A percentile compares a stretch with the other conserved stretches of the same genome.
phyloP scores from a whole-genome alignment of 768 basidiomycete genomes.

The Naganishia friedmannii region DNA sequence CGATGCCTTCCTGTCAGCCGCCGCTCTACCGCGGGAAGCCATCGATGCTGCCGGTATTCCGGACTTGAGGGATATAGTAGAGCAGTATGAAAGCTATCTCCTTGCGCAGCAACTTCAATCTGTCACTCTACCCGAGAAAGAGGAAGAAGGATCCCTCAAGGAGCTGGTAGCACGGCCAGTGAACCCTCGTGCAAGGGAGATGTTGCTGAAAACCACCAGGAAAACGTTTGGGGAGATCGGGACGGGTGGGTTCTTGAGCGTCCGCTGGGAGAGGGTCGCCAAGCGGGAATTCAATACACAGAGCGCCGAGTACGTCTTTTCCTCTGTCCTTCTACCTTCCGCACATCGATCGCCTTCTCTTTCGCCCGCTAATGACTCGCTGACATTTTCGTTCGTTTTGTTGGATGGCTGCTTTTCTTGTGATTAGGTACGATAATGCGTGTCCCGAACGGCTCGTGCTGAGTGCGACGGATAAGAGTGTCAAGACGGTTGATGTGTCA shows the following conservation, averaged over 20 bases:
- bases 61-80: constrained; percentile 43
- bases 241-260: constrained; percentile 42
- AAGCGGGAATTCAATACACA: constrained; percentile 42
- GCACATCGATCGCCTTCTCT: no score
- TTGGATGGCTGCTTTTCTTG: not conserved
- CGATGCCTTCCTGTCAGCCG: not conserved
- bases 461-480: constrained; percentile 1
- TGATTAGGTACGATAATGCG: not conserved
- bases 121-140: no score
- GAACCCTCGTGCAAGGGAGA: constrained; percentile 33
- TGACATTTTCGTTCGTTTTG: no score
- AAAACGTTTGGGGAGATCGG: constrained; percentile 43
- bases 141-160: constrained; percentile 24
- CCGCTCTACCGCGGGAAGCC: not conserved
- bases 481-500: not conserved
- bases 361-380: no score
- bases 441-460: constrained; percentile 1
- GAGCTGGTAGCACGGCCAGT: constrained; percentile 32
- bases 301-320: constrained; percentile 40
- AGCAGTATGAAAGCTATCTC: constrained; percentile 35
- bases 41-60: constrained; percentile 27
- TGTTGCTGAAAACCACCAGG: constrained; percentile 38
- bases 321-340: no score
- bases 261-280: constrained; percentile 34
- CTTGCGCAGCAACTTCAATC: constrained; percentile 21